Conservation (phyloP, 164 flowering plant genomes). For the Hamamelis virginiana region DNA sequence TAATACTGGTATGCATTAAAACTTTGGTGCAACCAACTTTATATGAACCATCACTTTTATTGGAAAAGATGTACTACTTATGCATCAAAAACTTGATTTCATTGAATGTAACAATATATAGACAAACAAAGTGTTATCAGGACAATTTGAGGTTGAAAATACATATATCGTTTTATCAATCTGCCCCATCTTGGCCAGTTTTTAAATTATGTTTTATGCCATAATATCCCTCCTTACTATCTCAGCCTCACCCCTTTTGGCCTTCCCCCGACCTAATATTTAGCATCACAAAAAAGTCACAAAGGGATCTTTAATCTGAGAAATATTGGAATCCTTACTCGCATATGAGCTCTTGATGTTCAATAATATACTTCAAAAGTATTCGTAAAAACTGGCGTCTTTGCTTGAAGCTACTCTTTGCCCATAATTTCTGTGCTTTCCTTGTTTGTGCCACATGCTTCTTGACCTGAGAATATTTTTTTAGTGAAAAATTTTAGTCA, state of each 20-base stretch:
- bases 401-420: constrained; percentile 88
- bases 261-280: background rate
- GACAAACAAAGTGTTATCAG: background rate
- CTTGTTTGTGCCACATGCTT: constrained; percentile 83
- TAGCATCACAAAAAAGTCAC: too few relatives aligned
- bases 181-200: background rate
- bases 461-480: constrained; percentile 54
- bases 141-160: background rate
- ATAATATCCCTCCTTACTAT: background rate
- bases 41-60: too few relatives aligned
- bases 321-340: constrained; percentile 53
- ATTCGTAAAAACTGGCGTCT: constrained; percentile 88
- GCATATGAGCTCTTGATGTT: constrained; percentile 97
- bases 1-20: background rate
- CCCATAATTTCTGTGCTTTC: constrained; percentile 88
- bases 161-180: background rate
- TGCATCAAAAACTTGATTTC: too few relatives aligned
- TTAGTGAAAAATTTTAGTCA: background rate
- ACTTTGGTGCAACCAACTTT: background rate
- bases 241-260: background rate
- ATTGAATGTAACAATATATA: too few relatives aligned
- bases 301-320: background rate
- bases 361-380: constrained; percentile 89
- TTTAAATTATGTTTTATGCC: background rate
- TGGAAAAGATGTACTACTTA: too few relatives aligned